Conservation (phyloP, 176 grass and related monocot species). For the Chrysopogon serrulatus region DNA sequence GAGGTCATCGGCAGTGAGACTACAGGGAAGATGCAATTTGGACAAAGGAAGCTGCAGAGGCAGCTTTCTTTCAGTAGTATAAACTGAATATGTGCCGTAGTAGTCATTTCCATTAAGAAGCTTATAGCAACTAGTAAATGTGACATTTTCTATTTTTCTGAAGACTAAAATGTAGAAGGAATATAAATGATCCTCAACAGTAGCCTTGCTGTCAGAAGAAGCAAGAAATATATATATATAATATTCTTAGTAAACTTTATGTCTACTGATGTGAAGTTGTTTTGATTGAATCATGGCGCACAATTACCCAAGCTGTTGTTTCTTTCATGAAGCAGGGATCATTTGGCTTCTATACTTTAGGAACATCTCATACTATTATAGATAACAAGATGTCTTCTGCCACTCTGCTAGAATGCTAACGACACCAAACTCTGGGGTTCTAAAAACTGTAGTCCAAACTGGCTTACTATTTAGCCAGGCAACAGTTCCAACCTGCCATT, state of each 20-base stretch:
- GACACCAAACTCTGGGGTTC: constrained; percentile 21
- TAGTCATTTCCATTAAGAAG: constrained; percentile 30
- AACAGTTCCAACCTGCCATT: not conserved
- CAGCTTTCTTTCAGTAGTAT: constrained; percentile 51
- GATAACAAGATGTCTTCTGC: constrained; percentile 13
- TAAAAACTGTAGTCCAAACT: constrained; percentile 4
- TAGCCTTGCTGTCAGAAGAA: constrained; percentile 19
- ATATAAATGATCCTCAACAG: constrained; percentile 33
- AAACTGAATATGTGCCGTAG: constrained; percentile 26
- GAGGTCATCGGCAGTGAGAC: constrained; percentile 42
- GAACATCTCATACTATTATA: constrained; percentile 21
- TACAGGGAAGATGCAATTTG: constrained; percentile 25
- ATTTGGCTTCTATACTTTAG: not conserved
- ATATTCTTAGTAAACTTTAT: not conserved
- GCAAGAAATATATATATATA: not conserved
- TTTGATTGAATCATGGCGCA: not conserved
- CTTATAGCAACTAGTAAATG: constrained; percentile 41
- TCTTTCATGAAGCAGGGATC: not conserved
- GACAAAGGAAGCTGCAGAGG: constrained; percentile 40
- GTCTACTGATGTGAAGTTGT: not conserved
- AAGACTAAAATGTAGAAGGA: constrained; percentile 45
- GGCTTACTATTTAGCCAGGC: not conserved
- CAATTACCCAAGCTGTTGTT: not conserved
- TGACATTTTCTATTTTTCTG: constrained; percentile 22
- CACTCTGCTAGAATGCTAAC: constrained; percentile 6